Conservation (phyloP, 2,329 filamentous ascomycete species). For the Penicillium decumbens region DNA sequence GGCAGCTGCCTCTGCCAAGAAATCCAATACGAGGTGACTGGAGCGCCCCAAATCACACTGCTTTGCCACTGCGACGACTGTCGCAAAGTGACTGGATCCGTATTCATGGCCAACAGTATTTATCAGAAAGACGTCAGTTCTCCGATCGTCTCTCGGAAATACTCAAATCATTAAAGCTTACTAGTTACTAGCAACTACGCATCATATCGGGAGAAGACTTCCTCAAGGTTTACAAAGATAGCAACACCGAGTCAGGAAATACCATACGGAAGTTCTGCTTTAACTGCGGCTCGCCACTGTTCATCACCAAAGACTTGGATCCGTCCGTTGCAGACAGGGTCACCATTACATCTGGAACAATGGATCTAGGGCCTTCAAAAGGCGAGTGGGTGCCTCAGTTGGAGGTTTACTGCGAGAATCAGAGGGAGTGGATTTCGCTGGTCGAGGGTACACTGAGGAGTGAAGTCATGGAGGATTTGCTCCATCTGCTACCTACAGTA, state of each 20-base stretch:
- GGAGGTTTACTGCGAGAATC: neutral
- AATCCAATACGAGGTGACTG: neutral
- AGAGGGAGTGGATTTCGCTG: neutral
- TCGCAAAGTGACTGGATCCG: neutral
- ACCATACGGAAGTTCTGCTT: neutral
- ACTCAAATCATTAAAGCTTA: neutral
- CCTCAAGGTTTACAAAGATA: neutral
- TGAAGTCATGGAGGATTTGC: neutral
- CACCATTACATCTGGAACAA: neutral
- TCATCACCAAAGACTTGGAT: neutral
- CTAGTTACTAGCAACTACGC: neutral
- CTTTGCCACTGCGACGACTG: neutral
- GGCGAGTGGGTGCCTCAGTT: neutral
- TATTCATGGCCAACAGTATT: neutral
- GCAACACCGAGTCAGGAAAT: neutral
- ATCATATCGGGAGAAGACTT: neutral
- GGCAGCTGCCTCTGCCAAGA: neutral
- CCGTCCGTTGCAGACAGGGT: neutral
- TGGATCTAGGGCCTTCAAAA: neutral
- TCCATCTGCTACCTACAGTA: neutral
- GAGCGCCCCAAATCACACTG: neutral
- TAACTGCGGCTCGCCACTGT: neutral
- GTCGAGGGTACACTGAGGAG: neutral
- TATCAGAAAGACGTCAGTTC: neutral
- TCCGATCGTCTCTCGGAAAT: neutral